These are phyloP conservation scores for Pezicula carpinea DNA, from an alignment of 2,329 filamentous ascomycete genomes.

Conservation along the genomic window DNA sequence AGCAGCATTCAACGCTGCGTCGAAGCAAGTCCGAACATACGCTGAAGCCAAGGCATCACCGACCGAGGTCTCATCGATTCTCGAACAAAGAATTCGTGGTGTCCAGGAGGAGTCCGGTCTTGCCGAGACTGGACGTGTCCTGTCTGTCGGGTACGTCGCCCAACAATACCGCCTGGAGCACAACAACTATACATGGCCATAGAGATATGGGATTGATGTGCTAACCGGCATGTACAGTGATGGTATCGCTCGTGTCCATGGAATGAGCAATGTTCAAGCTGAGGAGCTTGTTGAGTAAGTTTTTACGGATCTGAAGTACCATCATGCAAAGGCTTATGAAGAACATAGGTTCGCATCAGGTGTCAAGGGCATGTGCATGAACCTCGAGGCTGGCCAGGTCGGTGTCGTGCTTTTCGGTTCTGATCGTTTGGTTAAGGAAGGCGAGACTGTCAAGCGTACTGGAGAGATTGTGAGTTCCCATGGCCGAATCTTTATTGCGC, in stretches of 20 bases:
- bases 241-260: slow-evolving; percentile 99
- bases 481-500: neutral
- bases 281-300: slow-evolving; percentile 99
- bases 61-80: slow-evolving; percentile 98
- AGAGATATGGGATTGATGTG: slow-evolving; percentile 1
- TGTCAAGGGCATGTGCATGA: slow-evolving; percentile 99
- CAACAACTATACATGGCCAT: slow-evolving; percentile 4
- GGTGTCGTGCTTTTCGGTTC: slow-evolving; percentile 99
- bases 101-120: slow-evolving; percentile 95
- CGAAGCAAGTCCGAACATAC: slow-evolving; percentile 78
- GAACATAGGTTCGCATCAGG: slow-evolving; percentile 85
- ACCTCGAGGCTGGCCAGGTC: slow-evolving; percentile 99
- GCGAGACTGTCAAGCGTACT: slow-evolving; percentile 99
- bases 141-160: slow-evolving; percentile 89
- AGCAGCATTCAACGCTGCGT: slow-evolving; percentile 65
- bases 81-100: slow-evolving; percentile 98
- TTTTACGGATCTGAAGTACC: slow-evolving; percentile 15
- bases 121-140: slow-evolving; percentile 97
- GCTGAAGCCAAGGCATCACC: slow-evolving; percentile 93
- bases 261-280: slow-evolving; percentile 99
- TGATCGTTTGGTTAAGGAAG: slow-evolving; percentile 99
- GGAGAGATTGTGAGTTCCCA: slow-evolving; percentile 83
- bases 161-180: slow-evolving; percentile 5
- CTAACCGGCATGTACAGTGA: slow-evolving; percentile 60
- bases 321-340: slow-evolving; percentile 23